phyloP scores from a whole-genome alignment of 371 early-diverging fungal genomes.

The Entomophthora muscae region DNA sequence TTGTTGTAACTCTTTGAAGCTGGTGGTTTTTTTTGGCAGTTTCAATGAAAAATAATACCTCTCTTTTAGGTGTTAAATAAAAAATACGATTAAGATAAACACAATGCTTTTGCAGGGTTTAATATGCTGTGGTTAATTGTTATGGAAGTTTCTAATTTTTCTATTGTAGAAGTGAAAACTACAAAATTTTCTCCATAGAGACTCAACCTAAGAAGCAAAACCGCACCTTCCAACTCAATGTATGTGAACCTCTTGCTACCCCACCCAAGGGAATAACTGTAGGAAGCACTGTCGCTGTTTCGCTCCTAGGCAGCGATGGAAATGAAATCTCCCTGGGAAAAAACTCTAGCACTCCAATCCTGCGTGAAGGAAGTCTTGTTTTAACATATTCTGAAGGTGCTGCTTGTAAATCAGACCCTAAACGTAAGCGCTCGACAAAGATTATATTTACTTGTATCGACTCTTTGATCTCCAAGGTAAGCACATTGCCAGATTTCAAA shows the following conservation, averaged over 20 bases:
- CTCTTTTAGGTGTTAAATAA: too few relatives aligned
- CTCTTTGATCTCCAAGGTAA: neutral
- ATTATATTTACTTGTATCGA: constrained; percentile 1
- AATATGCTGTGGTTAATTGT: too few relatives aligned
- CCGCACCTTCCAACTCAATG: neutral
- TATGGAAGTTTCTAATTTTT: neutral
- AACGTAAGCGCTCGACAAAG: neutral
- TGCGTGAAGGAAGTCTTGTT: neutral
- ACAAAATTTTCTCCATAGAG: neutral
- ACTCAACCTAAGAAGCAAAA: neutral
- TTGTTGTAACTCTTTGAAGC: neutral
- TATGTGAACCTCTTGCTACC: neutral
- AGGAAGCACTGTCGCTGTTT: neutral
- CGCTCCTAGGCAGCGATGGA: neutral
- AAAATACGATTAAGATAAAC: neutral
- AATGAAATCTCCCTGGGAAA: neutral
- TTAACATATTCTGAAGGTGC: neutral
- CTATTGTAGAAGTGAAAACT: neutral
- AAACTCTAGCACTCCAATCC: neutral
- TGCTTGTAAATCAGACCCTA: neutral
- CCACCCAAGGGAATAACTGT: neutral
- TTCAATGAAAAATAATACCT: too few relatives aligned
- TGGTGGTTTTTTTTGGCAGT: neutral
- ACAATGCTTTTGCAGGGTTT: neutral
- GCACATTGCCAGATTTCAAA: neutral